Evolutionary conservation across 495 filamentous ascomycete species (phyloP).

Genomic region (Cladorrhinum samala): DNA sequence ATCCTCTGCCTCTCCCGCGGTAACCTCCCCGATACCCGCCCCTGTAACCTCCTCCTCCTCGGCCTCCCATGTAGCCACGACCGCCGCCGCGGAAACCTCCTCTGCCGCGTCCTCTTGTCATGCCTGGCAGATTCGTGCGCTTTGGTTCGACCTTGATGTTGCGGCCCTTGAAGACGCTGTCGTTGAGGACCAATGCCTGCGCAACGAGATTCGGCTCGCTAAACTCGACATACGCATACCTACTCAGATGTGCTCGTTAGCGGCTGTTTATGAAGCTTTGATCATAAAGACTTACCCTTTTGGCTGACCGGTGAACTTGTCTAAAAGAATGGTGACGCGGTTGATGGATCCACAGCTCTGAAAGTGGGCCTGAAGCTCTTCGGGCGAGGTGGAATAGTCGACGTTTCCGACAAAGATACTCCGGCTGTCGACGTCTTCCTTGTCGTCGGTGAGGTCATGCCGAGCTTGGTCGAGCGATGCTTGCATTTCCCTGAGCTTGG

Average conservation of each 20-base stretch:
- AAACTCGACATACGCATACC: slow-evolving; percentile 99
- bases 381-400: slow-evolving; percentile 94
- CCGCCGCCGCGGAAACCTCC: slow-evolving; percentile 50
- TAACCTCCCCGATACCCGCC: slow-evolving; percentile 79
- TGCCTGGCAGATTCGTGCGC: slow-evolving; percentile 92
- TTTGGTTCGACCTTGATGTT: slow-evolving; percentile 98
- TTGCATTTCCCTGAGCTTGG: slow-evolving; percentile 97
- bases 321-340: slow-evolving; percentile 92
- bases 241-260: slow-evolving; percentile 29
- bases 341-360: slow-evolving; percentile 97
- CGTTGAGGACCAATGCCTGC: slow-evolving; percentile 90
- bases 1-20: slow-evolving; percentile 72
- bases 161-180: slow-evolving; percentile 90
- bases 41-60: slow-evolving; percentile 57
- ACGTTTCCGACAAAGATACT: slow-evolving; percentile 99
- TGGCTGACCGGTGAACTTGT: slow-evolving; percentile 96
- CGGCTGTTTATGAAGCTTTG: too few species aligned
- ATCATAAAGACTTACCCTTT: slow-evolving; percentile 95
- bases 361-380: slow-evolving; percentile 99
- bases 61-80: slow-evolving; percentile 50
- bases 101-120: slow-evolving; percentile 69
- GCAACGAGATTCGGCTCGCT: slow-evolving; percentile 89
- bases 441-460: slow-evolving; percentile 78
- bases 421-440: slow-evolving; percentile 91
- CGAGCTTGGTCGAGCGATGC: slow-evolving; percentile 76